Base-by-base conservation (phyloP, 2,329 filamentous ascomycete species). In the Aspergillus fructus region DNA sequence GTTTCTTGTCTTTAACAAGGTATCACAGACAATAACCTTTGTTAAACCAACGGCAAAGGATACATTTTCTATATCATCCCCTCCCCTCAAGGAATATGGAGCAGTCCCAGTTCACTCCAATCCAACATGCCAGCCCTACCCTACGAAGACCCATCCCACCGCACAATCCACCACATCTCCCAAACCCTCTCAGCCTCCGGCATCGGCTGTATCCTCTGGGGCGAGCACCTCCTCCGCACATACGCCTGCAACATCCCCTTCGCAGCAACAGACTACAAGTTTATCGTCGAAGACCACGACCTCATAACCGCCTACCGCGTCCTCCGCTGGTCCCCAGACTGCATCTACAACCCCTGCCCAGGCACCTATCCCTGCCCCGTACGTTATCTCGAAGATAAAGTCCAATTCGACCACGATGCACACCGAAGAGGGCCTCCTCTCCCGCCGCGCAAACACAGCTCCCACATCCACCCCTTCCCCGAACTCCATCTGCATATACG, bases 201-300 rank as follows among this genome's bases (percentile, higher is more conserved):
- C 30, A 41, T 53, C 51, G 23, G 19, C 30, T 23, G 42, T 7
- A 17, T 53, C 42, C 43, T 53, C 27, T 53, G 51, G 51, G 43
- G 43, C 21, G 51, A 47, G 43, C 37, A 39, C 13, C 30, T 53
- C 19, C 51, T 53, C 7, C 42, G 42, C 9, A 24, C 33, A 24
- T 53, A n/a, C 37, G 49, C 37, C 37, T 51, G 24, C 37, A 13
- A 21, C 19, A 23, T 8, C 33, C 40, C n/a, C 39, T 30, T 15
- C n/a, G 2, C 9, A 6, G 24, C 24, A 30, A 15, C 49, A 45
- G 27, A 53, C 49, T 53, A 42, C 49, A 23, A 53, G 5, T 53
- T 53, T 41, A 17, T 53, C n/a, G 3, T 53, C 24, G 49, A 53
- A 15, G 49, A 53, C 40, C 1, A 17, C 40, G 9, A 45, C 5